Evolutionary conservation across 768 basidiomycete genomes (phyloP).

Genomic region (Plicaturopsis crispa): DNA sequence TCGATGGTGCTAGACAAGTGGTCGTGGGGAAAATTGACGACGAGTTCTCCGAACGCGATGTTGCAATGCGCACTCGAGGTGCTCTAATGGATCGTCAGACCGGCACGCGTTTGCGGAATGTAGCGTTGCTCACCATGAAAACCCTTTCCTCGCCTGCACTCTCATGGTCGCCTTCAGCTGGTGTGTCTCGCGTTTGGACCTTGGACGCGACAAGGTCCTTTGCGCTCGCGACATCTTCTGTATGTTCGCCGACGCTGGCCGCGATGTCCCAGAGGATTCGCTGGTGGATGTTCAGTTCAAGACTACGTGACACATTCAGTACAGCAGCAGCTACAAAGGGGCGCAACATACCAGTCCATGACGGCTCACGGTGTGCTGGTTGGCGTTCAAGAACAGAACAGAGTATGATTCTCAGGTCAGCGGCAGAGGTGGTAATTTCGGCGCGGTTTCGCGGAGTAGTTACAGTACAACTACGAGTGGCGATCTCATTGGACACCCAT

Average conservation of each 20-base stretch:
- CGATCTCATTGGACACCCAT: neutral
- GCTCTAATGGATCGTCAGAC: constrained; percentile 32
- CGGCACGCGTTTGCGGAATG: neutral
- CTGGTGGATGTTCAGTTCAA: constrained; percentile 76
- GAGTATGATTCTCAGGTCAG: no score
- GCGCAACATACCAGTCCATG: constrained; percentile 43
- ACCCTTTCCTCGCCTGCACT: constrained; percentile 25
- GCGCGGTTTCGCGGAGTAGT: no score
- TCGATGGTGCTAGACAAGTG: constrained; percentile 45
- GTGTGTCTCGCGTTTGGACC: constrained; percentile 36
- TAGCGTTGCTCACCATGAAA: constrained; percentile 47
- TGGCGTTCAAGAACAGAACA: no score
- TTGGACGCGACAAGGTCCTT: constrained; percentile 56
- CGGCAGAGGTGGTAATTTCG: no score
- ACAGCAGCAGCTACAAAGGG: neutral
- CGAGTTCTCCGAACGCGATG: constrained; percentile 77
- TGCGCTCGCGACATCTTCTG: constrained; percentile 39
- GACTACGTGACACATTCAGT: constrained; percentile 28
- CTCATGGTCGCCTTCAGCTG: constrained; percentile 12
- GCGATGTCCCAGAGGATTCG: constrained; percentile 72
- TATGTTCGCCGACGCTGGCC: constrained; percentile 38
- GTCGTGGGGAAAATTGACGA: constrained; percentile 51
- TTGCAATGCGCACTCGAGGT: constrained; percentile 71
- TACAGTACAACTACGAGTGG: neutral
- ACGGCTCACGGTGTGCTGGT: no score